Conservation (phyloP, 306 rosid species). For the Vigna hirtella region DNA sequence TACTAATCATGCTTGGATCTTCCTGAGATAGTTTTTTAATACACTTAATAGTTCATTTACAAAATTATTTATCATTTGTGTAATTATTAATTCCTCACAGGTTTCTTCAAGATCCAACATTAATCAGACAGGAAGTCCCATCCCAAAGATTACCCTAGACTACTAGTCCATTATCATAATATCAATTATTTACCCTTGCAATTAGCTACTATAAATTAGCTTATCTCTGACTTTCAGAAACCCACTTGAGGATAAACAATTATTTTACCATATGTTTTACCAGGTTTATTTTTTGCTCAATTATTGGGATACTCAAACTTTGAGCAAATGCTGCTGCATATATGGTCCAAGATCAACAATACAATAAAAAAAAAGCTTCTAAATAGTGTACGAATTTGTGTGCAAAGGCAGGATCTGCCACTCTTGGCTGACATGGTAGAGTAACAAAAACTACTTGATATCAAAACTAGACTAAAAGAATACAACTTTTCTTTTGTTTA, state of each 20-base stretch:
- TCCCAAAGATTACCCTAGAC: slow-evolving; percentile 45
- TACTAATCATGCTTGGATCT: slow-evolving; percentile 10
- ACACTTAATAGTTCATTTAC: slow-evolving; percentile 30
- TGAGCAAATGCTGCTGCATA: slow-evolving; percentile 37
- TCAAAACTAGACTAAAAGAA: slow-evolving; percentile 34
- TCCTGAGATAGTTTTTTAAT: slow-evolving; percentile 38
- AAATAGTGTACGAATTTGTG: slow-evolving; percentile 15
- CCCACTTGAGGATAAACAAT: slow-evolving; percentile 38
- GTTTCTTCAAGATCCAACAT: slow-evolving; percentile 51
- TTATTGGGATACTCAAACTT: slow-evolving; percentile 38
- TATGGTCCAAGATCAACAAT: slow-evolving; percentile 35
- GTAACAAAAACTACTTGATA: slow-evolving; percentile 34
- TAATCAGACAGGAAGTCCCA: slow-evolving; percentile 40
- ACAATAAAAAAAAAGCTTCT: slow-evolving; percentile 33
- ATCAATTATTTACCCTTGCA: slow-evolving; percentile 38
- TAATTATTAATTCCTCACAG: slow-evolving; percentile 25
- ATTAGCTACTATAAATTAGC: slow-evolving; percentile 21
- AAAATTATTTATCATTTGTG: slow-evolving; percentile 38
- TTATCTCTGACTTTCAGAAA: slow-evolving; percentile 34
- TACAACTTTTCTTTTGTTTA: slow-evolving; percentile 39
- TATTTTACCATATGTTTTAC: slow-evolving; percentile 14
- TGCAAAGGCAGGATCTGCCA: slow-evolving; percentile 35
- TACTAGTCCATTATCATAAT: slow-evolving; percentile 37
- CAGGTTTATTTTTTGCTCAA: not conserved
- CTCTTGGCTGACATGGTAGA: slow-evolving; percentile 31